A percentile compares a stretch with the other conserved stretches of the same genome.
phyloP scores from a whole-genome alignment of 169 alveolate species.

The Babesia caballi region DNA sequence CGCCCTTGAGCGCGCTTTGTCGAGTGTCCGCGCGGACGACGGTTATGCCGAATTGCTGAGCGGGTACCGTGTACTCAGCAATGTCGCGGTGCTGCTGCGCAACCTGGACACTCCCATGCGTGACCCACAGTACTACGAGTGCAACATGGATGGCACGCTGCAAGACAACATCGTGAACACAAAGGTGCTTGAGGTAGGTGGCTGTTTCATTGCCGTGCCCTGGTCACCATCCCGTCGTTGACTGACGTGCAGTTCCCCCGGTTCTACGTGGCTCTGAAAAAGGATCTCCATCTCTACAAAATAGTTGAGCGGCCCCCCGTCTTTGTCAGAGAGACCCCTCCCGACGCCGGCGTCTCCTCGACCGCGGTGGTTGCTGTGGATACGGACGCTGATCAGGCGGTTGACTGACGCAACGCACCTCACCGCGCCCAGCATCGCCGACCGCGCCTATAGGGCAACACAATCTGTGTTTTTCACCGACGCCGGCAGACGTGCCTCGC shows the following conservation, averaged over 20 bases:
- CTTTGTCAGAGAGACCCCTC: too few species aligned
- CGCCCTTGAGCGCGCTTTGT: neutral
- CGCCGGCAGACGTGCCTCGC: too few species aligned
- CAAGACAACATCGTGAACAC: constrained; percentile 21
- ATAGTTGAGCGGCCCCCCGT: constrained; percentile 11
- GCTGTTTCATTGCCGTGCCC: neutral
- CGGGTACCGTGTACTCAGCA: neutral
- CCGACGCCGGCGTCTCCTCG: too few species aligned
- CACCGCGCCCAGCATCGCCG: too few species aligned
- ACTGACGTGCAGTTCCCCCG: constrained; percentile 35
- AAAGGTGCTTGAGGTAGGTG: constrained; percentile 43
- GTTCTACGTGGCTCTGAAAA: constrained; percentile 10
- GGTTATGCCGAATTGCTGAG: neutral
- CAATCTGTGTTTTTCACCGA: too few species aligned
- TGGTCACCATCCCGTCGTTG: neutral
- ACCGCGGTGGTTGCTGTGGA: too few species aligned
- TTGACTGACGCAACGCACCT: too few species aligned
- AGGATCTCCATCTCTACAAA: constrained; percentile 4
- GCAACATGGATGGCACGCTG: constrained; percentile 24
- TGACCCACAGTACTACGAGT: neutral
- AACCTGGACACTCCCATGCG: neutral
- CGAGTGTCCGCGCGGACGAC: neutral
- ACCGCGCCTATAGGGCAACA: too few species aligned
- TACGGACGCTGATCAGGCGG: too few species aligned
- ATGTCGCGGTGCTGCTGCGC: neutral